Percentiles rank a stretch among this genome's conserved stretches.
phyloP scores from a whole-genome alignment of 2,329 filamentous ascomycete genomes.

The Aspergillus floridensis region DNA sequence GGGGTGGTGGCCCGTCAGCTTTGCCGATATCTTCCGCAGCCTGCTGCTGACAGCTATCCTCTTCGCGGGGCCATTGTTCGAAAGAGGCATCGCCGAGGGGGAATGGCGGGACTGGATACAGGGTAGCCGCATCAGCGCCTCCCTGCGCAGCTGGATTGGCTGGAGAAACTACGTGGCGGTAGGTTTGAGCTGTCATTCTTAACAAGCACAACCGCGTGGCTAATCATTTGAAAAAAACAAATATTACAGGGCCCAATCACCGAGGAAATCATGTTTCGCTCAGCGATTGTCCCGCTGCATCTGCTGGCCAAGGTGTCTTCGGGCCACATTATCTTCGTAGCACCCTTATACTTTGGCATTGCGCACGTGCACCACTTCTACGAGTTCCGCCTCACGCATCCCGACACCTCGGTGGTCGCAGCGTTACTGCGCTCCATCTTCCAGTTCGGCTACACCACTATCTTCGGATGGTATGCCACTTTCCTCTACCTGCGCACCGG shows the following conservation, averaged over 20 bases:
- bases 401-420: constrained; percentile 61
- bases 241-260: constrained; percentile 70
- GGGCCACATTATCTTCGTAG: constrained; percentile 68
- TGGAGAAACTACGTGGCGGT: constrained; percentile 88
- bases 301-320: constrained; percentile 64
- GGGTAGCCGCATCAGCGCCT: constrained; percentile 55
- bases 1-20: constrained; percentile 75
- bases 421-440: constrained; percentile 71
- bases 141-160: constrained; percentile 70
- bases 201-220: constrained; percentile 11
- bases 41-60: constrained; percentile 73
- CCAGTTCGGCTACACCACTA: constrained; percentile 84
- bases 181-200: constrained; percentile 37
- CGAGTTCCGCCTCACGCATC: constrained; percentile 82
- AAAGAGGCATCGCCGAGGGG: constrained; percentile 70
- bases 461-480: constrained; percentile 91
- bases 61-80: constrained; percentile 82
- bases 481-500: constrained; percentile 86
- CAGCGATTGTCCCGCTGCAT: constrained; percentile 78
- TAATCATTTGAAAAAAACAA: constrained; percentile 9
- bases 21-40: constrained; percentile 61
- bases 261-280: constrained; percentile 92
- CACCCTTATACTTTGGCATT: constrained; percentile 86
- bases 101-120: constrained; percentile 65
- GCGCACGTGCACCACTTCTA: constrained; percentile 96